Percentiles rank a stretch among this genome's conserved stretches.
phyloP scores from a whole-genome alignment of 306 rosid genomes.

The Malus orientalis region DNA sequence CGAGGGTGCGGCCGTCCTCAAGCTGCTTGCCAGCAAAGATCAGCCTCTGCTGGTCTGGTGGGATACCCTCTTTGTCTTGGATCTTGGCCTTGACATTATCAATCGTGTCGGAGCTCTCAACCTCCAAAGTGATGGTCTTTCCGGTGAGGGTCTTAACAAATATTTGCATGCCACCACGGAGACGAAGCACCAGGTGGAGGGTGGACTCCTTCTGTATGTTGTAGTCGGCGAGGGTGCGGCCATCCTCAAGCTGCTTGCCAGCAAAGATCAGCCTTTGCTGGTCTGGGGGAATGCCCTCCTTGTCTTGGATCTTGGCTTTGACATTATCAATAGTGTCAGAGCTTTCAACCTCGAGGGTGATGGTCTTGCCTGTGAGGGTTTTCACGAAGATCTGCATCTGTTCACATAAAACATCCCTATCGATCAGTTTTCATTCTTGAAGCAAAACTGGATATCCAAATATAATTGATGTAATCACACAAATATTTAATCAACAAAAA shows the following conservation, averaged over 20 bases:
- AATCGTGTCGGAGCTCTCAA: conserved; percentile 10
- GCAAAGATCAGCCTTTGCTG: conserved; percentile 18
- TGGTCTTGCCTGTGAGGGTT: conserved; percentile 21
- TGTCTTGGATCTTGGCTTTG: conserved; percentile 17
- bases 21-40: conserved; percentile 16
- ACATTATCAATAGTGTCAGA: conserved; percentile 16
- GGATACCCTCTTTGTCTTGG: conserved; percentile 17
- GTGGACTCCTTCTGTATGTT: conserved; percentile 18
- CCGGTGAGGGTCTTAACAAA: conserved; percentile 17
- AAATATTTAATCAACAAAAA: not conserved
- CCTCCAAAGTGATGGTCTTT: conserved; percentile 17
- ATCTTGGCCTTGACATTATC: conserved; percentile 19
- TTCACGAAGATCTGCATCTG: conserved; percentile 22
- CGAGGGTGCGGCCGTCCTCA: conserved; percentile 17
- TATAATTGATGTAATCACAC: not conserved
- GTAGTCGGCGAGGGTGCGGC: conserved; percentile 3
- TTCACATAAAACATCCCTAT: not conserved
- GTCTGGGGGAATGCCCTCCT: conserved; percentile 19
- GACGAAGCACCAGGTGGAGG: conserved; percentile 13
- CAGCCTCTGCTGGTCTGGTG: conserved; percentile 14
- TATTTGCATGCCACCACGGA: conserved; percentile 22
- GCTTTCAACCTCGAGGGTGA: conserved; percentile 18
- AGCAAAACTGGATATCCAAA: not conserved
- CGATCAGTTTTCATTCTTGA: not conserved
- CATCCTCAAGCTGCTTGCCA: conserved; percentile 18